These are phyloP conservation scores for Hortiboletus flavorubellus DNA, from an alignment of 768 basidiomycete genomes.

Conservation along the genomic window DNA sequence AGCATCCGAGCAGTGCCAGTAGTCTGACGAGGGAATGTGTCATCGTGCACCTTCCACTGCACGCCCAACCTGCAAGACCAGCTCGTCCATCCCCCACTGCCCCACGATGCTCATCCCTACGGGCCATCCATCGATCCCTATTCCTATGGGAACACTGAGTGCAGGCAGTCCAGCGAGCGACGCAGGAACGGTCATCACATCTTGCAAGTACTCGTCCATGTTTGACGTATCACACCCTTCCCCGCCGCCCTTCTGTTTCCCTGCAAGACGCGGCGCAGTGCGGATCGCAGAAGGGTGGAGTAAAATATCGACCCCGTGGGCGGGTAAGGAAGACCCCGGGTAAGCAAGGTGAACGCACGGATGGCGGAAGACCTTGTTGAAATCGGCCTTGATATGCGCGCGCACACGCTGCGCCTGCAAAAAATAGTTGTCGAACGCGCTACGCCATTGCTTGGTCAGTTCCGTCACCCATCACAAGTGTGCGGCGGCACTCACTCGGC, in stretches of 20 bases:
- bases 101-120: constrained; percentile 81
- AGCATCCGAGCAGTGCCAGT: background rate
- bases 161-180: constrained; percentile 88
- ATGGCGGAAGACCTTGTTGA: constrained; percentile 61
- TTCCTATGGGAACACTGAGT: constrained; percentile 62
- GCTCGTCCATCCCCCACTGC: constrained; percentile 78
- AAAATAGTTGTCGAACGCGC: constrained; percentile 98
- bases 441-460: constrained; percentile 27
- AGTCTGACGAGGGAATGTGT: background rate
- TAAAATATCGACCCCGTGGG: constrained; percentile 67
- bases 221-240: constrained; percentile 12
- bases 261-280: constrained; percentile 65
- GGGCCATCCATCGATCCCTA: constrained; percentile 65
- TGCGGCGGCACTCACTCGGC: constrained; percentile 64
- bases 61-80: constrained; percentile 54
- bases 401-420: constrained; percentile 88
- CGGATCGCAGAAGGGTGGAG: constrained; percentile 85
- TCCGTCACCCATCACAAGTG: background rate
- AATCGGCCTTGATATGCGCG: constrained; percentile 66
- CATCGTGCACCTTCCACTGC: constrained; percentile 35
- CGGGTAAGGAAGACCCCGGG: background rate
- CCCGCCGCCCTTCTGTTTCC: background rate
- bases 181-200: constrained; percentile 89
- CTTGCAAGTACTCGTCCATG: constrained; percentile 76
- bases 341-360: constrained; percentile 46